phyloP scores from a whole-genome alignment of 257 asterid species.

The Solanum lignicaule region DNA sequence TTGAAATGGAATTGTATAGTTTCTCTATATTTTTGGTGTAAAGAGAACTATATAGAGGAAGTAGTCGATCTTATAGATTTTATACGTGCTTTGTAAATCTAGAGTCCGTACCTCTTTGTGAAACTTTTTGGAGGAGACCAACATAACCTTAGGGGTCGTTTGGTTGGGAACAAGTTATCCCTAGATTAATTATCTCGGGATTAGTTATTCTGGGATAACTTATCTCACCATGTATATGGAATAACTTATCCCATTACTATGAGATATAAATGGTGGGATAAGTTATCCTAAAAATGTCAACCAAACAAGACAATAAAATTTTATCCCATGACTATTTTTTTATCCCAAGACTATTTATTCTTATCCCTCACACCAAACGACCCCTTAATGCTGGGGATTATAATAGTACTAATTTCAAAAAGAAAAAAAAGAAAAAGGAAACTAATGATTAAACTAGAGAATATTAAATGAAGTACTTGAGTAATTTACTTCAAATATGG shows the following conservation, averaged over 20 bases:
- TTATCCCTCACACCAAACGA: not conserved
- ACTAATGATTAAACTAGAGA: not conserved
- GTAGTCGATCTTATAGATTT: not conserved
- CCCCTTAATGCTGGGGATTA: not conserved
- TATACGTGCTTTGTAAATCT: not conserved
- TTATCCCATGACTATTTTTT: not conserved
- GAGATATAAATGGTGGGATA: not conserved
- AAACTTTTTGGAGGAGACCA: not conserved
- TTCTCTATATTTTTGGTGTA: not conserved
- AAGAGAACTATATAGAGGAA: not conserved
- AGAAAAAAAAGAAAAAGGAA: not conserved
- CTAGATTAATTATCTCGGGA: not conserved
- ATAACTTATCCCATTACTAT: not conserved
- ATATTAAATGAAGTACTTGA: not conserved
- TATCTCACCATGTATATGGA: not conserved
- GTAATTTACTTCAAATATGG: not conserved
- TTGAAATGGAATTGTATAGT: not conserved
- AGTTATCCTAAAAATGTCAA: not conserved
- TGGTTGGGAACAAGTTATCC: not conserved
- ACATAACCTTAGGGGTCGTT: not conserved
- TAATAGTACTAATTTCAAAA: not conserved
- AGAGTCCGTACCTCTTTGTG: not conserved
- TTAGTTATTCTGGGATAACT: not conserved
- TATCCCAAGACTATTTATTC: not conserved
- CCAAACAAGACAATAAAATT: not conserved